These are phyloP conservation scores for Podila clonocystis DNA, from an alignment of 192 early-diverging fungal species.

Conservation along the genomic window DNA sequence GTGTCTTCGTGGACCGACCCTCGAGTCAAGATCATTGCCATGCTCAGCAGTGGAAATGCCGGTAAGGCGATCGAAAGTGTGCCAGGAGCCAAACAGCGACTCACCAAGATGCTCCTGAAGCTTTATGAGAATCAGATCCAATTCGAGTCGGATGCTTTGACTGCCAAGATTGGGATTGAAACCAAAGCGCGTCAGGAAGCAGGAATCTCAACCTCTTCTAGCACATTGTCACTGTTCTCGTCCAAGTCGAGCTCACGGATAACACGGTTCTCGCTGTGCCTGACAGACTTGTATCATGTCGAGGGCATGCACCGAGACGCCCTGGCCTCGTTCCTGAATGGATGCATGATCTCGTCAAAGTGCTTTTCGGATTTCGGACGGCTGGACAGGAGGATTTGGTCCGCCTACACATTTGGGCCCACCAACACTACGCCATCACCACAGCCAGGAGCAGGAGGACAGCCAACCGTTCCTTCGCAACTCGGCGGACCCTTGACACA, in stretches of 20 bases:
- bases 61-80: constrained; percentile 20
- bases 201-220: background rate
- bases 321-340: constrained; percentile 36
- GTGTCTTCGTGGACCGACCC: constrained; percentile 31
- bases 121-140: constrained; percentile 29
- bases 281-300: constrained; percentile 38
- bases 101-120: constrained; percentile 22
- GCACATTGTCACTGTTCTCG: background rate
- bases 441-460: background rate
- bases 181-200: background rate
- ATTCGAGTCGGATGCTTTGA: constrained; percentile 26
- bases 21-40: constrained; percentile 37
- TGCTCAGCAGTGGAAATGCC: constrained; percentile 33
- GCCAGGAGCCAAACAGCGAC: constrained; percentile 17
- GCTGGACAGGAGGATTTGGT: constrained; percentile 31
- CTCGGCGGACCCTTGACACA: background rate
- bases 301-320: constrained; percentile 38
- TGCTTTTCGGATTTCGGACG: constrained; percentile 23
- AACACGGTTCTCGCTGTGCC: constrained; percentile 24
- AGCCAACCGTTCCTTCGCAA: constrained; percentile 11
- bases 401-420: constrained; percentile 12
- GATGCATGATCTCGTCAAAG: constrained; percentile 34
- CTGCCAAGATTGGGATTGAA: constrained; percentile 12
- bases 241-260: constrained; percentile 16
- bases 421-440: background rate